A percentile compares a stretch with the other conserved stretches of the same genome.
These are phyloP conservation scores for Leccinum uliginosum DNA, from an alignment of 768 basidiomycete genomes.

Conservation along the genomic window DNA sequence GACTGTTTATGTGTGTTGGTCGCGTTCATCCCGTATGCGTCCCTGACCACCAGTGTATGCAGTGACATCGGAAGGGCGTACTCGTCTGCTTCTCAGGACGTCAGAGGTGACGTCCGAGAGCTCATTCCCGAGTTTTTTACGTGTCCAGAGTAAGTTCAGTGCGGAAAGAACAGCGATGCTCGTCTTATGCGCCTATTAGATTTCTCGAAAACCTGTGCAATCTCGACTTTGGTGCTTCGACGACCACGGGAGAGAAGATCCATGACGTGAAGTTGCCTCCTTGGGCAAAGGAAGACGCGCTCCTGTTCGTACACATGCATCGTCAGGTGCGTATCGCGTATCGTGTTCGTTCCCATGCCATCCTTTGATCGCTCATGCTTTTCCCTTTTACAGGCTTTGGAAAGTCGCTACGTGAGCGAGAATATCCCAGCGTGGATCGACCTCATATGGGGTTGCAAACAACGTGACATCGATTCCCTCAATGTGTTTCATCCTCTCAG, in stretches of 20 bases:
- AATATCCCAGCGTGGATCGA: conserved; percentile 89
- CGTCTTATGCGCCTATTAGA: conserved; percentile 34
- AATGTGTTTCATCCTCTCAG: conserved; percentile 94
- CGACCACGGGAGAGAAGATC: conserved; percentile 72
- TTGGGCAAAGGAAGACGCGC: conserved; percentile 83
- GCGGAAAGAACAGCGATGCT: too few relatives aligned
- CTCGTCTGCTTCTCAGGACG: conserved; percentile 78
- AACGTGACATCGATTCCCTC: conserved; percentile 68
- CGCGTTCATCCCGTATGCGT: not conserved
- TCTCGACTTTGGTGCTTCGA: conserved; percentile 74
- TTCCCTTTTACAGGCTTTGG: conserved; percentile 57
- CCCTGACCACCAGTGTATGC: conserved; percentile 4
- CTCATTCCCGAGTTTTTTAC: conserved; percentile 88
- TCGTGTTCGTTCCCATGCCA: not conserved
- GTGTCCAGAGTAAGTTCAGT: conserved; percentile 60
- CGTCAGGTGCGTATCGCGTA: conserved; percentile 49
- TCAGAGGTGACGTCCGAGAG: conserved; percentile 90
- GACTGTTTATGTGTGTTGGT: conserved; percentile 63
- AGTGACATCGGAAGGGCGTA: conserved; percentile 82
- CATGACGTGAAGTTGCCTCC: conserved; percentile 86
- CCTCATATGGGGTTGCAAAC: conserved; percentile 86
- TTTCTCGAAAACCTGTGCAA: conserved; percentile 80
- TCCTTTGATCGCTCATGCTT: not conserved
- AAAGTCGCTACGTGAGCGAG: conserved; percentile 83
- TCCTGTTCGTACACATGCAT: conserved; percentile 77